A percentile compares a stretch with the other conserved stretches of the same genome.
These are phyloP conservation scores for Aspergillus asperescens DNA, from an alignment of 495 filamentous ascomycete species.

Conservation along the genomic window DNA sequence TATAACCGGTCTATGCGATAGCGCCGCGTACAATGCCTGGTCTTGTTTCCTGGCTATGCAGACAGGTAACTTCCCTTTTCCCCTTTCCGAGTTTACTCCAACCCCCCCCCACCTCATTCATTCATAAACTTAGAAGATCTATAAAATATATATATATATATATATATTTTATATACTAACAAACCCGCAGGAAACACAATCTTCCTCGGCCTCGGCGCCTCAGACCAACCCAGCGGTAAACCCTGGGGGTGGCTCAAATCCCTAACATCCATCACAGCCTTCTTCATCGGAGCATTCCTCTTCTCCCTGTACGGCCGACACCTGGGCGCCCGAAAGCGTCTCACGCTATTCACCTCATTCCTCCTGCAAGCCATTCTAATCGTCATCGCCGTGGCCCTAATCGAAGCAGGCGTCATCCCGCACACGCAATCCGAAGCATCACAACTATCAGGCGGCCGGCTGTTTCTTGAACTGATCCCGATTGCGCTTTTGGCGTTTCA, in stretches of 20 bases:
- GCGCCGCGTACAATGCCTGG: conserved; percentile 57
- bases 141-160: too few species aligned
- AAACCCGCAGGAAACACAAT: conserved; percentile 56
- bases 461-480: conserved; percentile 48
- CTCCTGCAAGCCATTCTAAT: conserved; percentile 51
- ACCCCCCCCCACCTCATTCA: background rate
- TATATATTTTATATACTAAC: too few species aligned
- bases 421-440: conserved; percentile 28
- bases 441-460: conserved; percentile 22
- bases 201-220: conserved; percentile 60
- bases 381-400: conserved; percentile 52
- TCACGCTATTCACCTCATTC: conserved; percentile 54
- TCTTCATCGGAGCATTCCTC: conserved; percentile 41
- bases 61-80: conserved; percentile 40
- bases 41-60: conserved; percentile 61
- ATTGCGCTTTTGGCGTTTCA: conserved; percentile 66
- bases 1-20: conserved; percentile 56
- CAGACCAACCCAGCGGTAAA: conserved; percentile 41
- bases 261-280: conserved; percentile 50
- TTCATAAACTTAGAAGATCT: background rate
- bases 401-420: conserved; percentile 47
- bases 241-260: conserved; percentile 61
- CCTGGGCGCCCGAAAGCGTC: conserved; percentile 40
- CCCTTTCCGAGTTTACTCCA: too few species aligned
- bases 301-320: conserved; percentile 24